Conservation (phyloP, 148 eudicot genomes). For the Dysphania ambrosioides region DNA sequence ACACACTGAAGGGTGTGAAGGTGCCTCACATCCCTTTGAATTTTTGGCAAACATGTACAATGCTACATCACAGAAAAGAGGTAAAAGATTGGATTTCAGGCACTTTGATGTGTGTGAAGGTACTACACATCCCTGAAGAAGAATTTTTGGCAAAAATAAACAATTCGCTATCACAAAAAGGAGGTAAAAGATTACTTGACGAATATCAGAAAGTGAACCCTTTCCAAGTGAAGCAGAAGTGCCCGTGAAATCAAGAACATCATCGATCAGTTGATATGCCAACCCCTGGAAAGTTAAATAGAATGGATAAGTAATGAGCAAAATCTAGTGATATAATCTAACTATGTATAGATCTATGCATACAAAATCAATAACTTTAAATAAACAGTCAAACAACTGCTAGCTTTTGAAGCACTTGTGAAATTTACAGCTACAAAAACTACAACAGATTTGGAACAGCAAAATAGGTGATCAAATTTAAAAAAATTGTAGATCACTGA, state of each 20-base stretch:
- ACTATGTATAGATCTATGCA: not conserved
- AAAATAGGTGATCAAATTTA: too few species aligned
- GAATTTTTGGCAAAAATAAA: not conserved
- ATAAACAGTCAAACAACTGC: not conserved
- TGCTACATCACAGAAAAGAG: not conserved
- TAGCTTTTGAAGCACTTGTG: not conserved
- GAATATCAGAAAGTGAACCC: constrained; percentile 89
- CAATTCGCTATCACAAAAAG: not conserved
- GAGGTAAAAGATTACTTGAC: constrained; percentile 52
- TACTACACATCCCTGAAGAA: not conserved
- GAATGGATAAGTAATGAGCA: constrained; percentile 6
- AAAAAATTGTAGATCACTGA: not conserved
- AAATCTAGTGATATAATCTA: not conserved
- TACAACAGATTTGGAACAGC: not conserved
- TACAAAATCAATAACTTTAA: not conserved
- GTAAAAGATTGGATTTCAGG: constrained; percentile 18
- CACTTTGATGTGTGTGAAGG: not conserved
- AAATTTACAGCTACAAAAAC: not conserved
- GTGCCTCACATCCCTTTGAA: not conserved
- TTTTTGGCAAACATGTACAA: not conserved
- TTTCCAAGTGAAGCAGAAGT: constrained; percentile 91
- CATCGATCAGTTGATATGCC: constrained; percentile 90
- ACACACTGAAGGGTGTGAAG: not conserved
- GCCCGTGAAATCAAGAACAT: constrained; percentile 91
- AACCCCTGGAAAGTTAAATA: constrained; percentile 54